Evolutionary conservation across 768 basidiomycete genomes (phyloP), one percentile per base, ranked within the genome.

Genomic region (Cytidiella melzeri): DNA sequence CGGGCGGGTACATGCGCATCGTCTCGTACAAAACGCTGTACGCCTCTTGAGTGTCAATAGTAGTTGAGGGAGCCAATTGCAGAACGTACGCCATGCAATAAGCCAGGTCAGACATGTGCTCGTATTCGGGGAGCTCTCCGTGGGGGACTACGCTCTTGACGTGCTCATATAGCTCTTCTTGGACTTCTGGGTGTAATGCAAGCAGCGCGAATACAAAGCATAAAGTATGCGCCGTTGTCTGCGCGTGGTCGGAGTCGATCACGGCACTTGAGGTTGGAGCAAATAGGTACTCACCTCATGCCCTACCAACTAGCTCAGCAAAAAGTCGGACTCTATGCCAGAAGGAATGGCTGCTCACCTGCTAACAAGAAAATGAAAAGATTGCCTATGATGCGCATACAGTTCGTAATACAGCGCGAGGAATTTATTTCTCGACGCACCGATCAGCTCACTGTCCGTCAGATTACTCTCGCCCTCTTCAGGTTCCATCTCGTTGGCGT

Each of bases 341-440:
- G 5, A 34, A 20, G 26, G 37, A 43, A 24, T 28, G 12, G 4
- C 15, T 4, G 47, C 56, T n/a, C 43, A 59, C 82, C 63, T 20
- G 82, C 83, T n/a, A 84, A 57, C 19, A 83, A 56, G 51, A 72
- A 67, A 18, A 73, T 65, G 59, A 69, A 73, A 11, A 67, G 55
- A 49, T 73, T 71, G 10, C 66, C 67, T 64, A 50, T 12, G 3
- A 9, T 4, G 24, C 36, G 25, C 11, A 44, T 38, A 13, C 10
- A 34, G 7, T 34, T 15, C 7, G 30, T 7, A 15, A 7, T 7
- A 7, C 30, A 39, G 4, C 25, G 18, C 7, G 28, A 7, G 20
- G 43, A 21, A 10, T 18, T 12, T 12, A 36, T 21, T 9, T 11
- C 11, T 51, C 26, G 11, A 38, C 57, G 5, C 43, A 68, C 68